These are phyloP conservation scores for Leishmania tarentolae DNA, from an alignment of 208 protist genomes.

Conservation along the genomic window DNA sequence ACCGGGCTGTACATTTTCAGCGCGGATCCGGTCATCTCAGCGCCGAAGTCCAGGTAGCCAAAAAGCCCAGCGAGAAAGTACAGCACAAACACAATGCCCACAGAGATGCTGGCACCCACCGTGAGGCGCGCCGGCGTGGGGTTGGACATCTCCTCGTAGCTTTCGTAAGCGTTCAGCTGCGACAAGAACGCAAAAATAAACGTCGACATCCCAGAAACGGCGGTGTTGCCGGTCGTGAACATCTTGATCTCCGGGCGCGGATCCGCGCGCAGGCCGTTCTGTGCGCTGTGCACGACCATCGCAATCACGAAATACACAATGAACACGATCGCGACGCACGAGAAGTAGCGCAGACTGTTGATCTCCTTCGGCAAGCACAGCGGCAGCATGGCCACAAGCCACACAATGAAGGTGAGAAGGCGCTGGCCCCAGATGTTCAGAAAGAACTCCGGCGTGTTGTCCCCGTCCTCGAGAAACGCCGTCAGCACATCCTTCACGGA, in stretches of 20 bases:
- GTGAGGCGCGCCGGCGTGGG: constrained; percentile 58
- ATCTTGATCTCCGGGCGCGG: constrained; percentile 39
- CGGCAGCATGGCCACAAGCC: constrained; percentile 73
- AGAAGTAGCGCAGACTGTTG: constrained; percentile 80
- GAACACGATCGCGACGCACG: constrained; percentile 52
- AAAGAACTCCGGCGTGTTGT: constrained; percentile 34
- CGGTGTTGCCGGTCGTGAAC: constrained; percentile 53
- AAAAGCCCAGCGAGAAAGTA: constrained; percentile 86
- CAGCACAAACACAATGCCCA: constrained; percentile 50
- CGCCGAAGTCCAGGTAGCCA: constrained; percentile 82
- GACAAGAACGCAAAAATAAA: constrained; percentile 74
- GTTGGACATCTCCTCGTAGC: constrained; percentile 68
- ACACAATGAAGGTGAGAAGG: constrained; percentile 58
- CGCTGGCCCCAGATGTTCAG: constrained; percentile 39
- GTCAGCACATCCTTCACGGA: constrained; percentile 60
- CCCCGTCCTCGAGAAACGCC: constrained; percentile 43
- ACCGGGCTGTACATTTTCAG: constrained; percentile 70
- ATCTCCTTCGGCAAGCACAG: constrained; percentile 79
- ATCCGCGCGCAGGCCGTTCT: constrained; percentile 40
- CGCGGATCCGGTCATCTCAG: constrained; percentile 37
- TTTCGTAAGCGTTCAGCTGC: constrained; percentile 78
- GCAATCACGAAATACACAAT: constrained; percentile 77
- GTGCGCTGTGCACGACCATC: constrained; percentile 58
- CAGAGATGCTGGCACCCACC: constrained; percentile 36
- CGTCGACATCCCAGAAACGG: constrained; percentile 56